Conservation (phyloP, 345 rosid species). For the Euphorbia pulcherrima region DNA sequence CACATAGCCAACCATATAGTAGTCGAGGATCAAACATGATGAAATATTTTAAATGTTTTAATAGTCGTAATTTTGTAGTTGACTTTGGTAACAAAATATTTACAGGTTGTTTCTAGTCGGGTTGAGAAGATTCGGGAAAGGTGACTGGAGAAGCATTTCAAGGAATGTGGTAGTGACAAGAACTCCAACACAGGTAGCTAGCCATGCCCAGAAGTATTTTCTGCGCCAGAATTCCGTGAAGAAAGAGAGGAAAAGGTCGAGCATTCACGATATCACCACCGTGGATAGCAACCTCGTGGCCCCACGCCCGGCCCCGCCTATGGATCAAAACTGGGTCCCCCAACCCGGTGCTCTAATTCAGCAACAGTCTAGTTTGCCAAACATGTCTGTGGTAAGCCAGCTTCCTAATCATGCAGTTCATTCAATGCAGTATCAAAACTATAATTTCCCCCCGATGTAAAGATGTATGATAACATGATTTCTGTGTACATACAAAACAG, state of each 20-base stretch:
- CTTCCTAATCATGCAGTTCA: slow-evolving; percentile 23
- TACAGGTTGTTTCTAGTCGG: slow-evolving; percentile 69
- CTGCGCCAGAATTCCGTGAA: slow-evolving; percentile 59
- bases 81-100: not conserved
- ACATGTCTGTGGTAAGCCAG: slow-evolving; percentile 15
- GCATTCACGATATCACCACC: slow-evolving; percentile 65
- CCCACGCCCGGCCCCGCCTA: slow-evolving; percentile 9
- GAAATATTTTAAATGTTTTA: not conserved
- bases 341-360: slow-evolving; percentile 13
- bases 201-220: slow-evolving; percentile 91
- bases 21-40: not conserved
- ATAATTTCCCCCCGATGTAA: slow-evolving; percentile 25
- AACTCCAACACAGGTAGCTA: slow-evolving; percentile 86
- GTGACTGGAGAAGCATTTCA: slow-evolving; percentile 90
- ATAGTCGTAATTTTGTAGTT: not conserved
- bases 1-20: not conserved
- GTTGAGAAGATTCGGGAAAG: slow-evolving; percentile 57
- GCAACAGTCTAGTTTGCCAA: slow-evolving; percentile 25
- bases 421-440: slow-evolving; percentile 23
- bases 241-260: slow-evolving; percentile 76
- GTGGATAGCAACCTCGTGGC: slow-evolving; percentile 15
- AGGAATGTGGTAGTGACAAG: slow-evolving; percentile 77
- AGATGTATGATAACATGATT: not conserved
- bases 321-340: slow-evolving; percentile 29
- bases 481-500: not conserved